Base-by-base conservation (phyloP, 31 red algal genomes). In the Odonthalia washingtoniensis region DNA sequence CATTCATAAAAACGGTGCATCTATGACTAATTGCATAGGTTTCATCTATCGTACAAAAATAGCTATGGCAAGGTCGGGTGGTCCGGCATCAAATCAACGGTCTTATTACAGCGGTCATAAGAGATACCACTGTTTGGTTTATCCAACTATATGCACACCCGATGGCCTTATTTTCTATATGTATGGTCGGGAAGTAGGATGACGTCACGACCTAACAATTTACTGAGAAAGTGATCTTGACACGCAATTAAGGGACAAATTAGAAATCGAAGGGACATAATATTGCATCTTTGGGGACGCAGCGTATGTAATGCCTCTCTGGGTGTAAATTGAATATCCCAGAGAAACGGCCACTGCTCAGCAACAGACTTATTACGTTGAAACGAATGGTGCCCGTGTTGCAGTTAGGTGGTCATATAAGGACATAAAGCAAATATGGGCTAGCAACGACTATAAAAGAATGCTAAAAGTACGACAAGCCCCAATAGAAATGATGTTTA, bases 281-380 rank as follows among this genome's bases (percentile, higher is more conserved):
- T 80, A 81, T 31, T 89, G 21, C 64, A 5, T 89, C 0, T 89
- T 81, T 36, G 87, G 62, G 0, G 87, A 89, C 34, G 78, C 65
- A 9, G 77, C 60, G 2, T 89, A 57, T 49, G 31, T 89, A 33
- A 42, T 81, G 2, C 65, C 77, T 0, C 18, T 69, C 3, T 89
- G 77, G 77, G 12, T 89, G 9, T 46, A 81, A 49, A 28, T 42
- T 2, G 44, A 75, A 1, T 89, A 72, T 32, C 42, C 33, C 1
- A 24, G 14, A 14, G 32, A 37, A 24, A 27, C 26, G 40, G 44
- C 84, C 0, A 74, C 67, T n/a, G 46, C 77, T 26, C 4, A 40
- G 2, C 35, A 83, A 39, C 21, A 69, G 3, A n/a, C 40, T 6
- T 33, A 52, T 30, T 83, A 83, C 6, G 14, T 9, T 2, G n/a